Percentiles rank a stretch among this genome's conserved stretches.
These are phyloP conservation scores for Aureobasidium mangrovei DNA, from an alignment of 2,329 filamentous ascomycete species.

Conservation along the genomic window DNA sequence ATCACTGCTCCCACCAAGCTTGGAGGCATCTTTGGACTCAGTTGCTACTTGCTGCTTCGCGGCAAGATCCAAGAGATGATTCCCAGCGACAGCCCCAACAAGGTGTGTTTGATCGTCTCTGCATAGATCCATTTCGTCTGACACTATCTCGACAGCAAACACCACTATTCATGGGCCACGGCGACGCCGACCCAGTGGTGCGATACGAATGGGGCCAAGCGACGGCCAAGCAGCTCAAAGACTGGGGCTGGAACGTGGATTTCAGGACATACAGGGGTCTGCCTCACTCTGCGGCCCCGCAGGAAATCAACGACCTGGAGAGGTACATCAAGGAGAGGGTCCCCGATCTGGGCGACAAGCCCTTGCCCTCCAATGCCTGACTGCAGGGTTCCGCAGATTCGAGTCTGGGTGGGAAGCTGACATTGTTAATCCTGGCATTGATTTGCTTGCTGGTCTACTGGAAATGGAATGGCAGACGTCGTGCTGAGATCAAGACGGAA, in stretches of 20 bases:
- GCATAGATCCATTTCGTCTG: background rate
- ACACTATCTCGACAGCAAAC: slow-evolving; percentile 45
- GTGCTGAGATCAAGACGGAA: background rate
- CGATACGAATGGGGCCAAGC: slow-evolving; percentile 57
- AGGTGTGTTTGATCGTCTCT: slow-evolving; percentile 11
- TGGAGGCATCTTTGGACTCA: slow-evolving; percentile 80
- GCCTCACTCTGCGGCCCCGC: slow-evolving; percentile 63
- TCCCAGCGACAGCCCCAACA: slow-evolving; percentile 38
- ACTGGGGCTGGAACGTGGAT: slow-evolving; percentile 62
- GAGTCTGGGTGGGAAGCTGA: background rate
- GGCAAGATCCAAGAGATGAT: slow-evolving; percentile 52
- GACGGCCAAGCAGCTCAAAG: slow-evolving; percentile 59
- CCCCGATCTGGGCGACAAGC: slow-evolving; percentile 37
- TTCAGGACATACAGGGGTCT: slow-evolving; percentile 72
- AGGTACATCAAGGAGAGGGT: slow-evolving; percentile 47
- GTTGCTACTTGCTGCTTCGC: slow-evolving; percentile 68
- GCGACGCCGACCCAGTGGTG: slow-evolving; percentile 67
- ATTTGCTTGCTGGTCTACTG: background rate
- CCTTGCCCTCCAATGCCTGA: slow-evolving; percentile 8
- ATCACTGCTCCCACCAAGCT: slow-evolving; percentile 66
- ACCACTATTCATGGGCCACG: slow-evolving; percentile 83
- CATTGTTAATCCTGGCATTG: background rate
- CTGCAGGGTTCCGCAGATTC: slow-evolving; percentile 12
- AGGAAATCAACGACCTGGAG: slow-evolving; percentile 79
- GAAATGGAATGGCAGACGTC: background rate